These are phyloP conservation scores for Dothistroma pini DNA, from an alignment of 2,329 filamentous ascomycete species.

Conservation along the genomic window DNA sequence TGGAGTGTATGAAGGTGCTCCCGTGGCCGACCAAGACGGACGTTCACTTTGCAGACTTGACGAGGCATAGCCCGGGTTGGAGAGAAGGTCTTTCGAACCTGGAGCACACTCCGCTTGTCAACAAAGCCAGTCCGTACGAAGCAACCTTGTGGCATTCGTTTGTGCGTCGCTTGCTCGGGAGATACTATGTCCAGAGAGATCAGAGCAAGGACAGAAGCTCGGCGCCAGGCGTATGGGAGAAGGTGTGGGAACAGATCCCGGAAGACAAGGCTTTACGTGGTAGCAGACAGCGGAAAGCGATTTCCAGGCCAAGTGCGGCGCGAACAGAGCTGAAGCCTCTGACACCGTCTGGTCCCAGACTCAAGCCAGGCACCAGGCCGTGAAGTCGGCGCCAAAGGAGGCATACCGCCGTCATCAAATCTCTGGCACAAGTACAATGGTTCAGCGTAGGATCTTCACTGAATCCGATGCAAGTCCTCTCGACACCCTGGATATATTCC, in stretches of 20 bases:
- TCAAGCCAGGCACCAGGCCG: background rate
- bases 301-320: background rate
- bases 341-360: background rate
- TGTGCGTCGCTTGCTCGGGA: constrained; percentile 18
- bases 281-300: background rate
- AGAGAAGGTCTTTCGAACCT: constrained; percentile 28
- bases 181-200: constrained; percentile 27
- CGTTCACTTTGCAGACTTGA: constrained; percentile 27
- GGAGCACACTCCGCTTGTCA: constrained; percentile 28
- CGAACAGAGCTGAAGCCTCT: background rate
- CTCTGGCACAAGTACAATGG: background rate
- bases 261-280: background rate
- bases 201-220: constrained; percentile 20
- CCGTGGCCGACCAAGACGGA: constrained; percentile 36
- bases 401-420: background rate
- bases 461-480: background rate
- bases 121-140: constrained; percentile 28
- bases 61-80: constrained; percentile 20
- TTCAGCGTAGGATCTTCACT: background rate
- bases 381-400: background rate
- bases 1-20: constrained; percentile 42
- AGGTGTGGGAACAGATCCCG: constrained; percentile 32
- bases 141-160: constrained; percentile 10
- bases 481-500: background rate
- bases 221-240: constrained; percentile 29